A percentile compares a stretch with the other conserved stretches of the same genome.
Conservation (phyloP, 768 basidiomycete genomes). For the Pleurotus salmoneostramineus region DNA sequence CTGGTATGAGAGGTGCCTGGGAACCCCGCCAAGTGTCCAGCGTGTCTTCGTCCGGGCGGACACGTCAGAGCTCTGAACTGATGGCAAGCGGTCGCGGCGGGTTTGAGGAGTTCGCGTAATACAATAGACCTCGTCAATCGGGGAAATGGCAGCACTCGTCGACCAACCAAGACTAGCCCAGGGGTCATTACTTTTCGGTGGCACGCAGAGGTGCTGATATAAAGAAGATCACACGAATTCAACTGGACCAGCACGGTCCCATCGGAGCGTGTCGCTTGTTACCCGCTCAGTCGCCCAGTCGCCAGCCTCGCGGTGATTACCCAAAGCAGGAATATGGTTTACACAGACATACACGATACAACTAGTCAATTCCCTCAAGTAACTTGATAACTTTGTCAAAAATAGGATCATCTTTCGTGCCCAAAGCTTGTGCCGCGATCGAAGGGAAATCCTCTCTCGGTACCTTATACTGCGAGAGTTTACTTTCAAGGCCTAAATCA, state of each 20-base stretch:
- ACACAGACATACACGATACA: constrained; percentile 3
- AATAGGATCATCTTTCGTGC: constrained; percentile 33
- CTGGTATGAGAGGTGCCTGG: not conserved
- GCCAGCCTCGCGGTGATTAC: not conserved
- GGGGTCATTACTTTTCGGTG: too few species aligned
- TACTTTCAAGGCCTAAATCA: constrained; percentile 54
- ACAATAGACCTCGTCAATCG: not conserved
- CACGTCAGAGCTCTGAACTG: constrained; percentile 4
- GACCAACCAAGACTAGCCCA: not conserved
- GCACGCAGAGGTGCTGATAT: too few species aligned
- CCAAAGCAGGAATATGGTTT: not conserved
- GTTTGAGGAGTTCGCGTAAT: not conserved
- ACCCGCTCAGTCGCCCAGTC: not conserved
- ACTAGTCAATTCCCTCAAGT: constrained; percentile 34
- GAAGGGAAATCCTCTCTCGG: constrained; percentile 48
- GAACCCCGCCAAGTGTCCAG: not conserved
- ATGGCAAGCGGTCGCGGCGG: not conserved
- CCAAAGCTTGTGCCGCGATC: constrained; percentile 49
- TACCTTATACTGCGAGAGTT: constrained; percentile 59
- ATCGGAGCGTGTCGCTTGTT: not conserved
- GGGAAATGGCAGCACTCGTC: not conserved
- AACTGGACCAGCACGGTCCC: not conserved
- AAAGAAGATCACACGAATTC: not conserved
- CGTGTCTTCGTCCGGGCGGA: not conserved
- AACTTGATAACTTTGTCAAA: constrained; percentile 41